Evolutionary conservation across 2,329 filamentous ascomycete genomes (phyloP).

Genomic region (Fusarium dlaminii): DNA sequence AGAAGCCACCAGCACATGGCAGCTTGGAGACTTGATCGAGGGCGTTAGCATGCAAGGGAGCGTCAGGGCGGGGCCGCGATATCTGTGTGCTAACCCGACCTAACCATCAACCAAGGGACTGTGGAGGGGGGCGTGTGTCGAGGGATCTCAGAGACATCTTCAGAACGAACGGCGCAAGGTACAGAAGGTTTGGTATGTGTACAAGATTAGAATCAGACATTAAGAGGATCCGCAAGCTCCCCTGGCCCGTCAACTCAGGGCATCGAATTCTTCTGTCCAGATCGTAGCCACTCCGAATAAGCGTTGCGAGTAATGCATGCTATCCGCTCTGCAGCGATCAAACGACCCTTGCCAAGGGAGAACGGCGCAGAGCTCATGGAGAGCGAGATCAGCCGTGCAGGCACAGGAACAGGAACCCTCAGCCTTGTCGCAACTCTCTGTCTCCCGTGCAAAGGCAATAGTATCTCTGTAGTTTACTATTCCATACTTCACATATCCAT

Average conservation of each 20-base stretch:
- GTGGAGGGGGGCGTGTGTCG: slow-evolving; percentile 35
- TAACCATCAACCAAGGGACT: slow-evolving; percentile 37
- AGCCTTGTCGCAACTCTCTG: slow-evolving; percentile 36
- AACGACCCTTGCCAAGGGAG: slow-evolving; percentile 43
- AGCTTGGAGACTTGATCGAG: slow-evolving; percentile 48
- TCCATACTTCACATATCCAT: slow-evolving; percentile 48
- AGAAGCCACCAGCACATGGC: slow-evolving; percentile 49
- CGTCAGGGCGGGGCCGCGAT: slow-evolving; percentile 41
- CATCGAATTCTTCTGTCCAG: slow-evolving; percentile 43
- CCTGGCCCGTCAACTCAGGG: slow-evolving; percentile 26
- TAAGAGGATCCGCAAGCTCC: slow-evolving; percentile 37
- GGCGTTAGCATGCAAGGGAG: slow-evolving; percentile 52
- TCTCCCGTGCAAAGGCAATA: slow-evolving; percentile 19
- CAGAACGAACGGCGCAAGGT: slow-evolving; percentile 42
- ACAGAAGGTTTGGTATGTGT: slow-evolving; percentile 46
- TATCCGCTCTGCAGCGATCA: slow-evolving; percentile 29
- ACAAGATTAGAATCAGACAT: slow-evolving; percentile 55
- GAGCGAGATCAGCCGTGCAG: slow-evolving; percentile 19
- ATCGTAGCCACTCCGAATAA: slow-evolving; percentile 31
- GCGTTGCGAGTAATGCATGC: slow-evolving; percentile 24
- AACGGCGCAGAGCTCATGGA: slow-evolving; percentile 20
- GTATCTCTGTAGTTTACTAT: slow-evolving; percentile 31
- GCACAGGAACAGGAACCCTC: slow-evolving; percentile 31
- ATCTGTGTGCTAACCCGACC: slow-evolving; percentile 32
- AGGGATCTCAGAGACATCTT: slow-evolving; percentile 33